phyloP scores from a whole-genome alignment of 2,329 filamentous ascomycete genomes.

The Monosporascus sp. region DNA sequence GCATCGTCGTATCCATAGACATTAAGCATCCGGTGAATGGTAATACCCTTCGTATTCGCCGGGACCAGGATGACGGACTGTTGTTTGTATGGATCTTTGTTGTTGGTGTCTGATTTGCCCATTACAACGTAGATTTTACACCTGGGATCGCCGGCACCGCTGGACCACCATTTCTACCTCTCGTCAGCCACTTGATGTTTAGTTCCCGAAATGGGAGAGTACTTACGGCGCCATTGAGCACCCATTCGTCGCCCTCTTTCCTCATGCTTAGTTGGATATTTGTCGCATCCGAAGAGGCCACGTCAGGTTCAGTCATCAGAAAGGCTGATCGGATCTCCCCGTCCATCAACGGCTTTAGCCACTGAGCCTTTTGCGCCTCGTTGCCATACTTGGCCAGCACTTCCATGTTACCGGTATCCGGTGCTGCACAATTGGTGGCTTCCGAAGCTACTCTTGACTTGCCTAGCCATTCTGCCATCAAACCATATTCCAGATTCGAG shows the following conservation, averaged over 20 bases:
- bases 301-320: conserved; percentile 87
- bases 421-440: conserved; percentile 84
- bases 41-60: conserved; percentile 74
- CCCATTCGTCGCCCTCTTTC: conserved; percentile 79
- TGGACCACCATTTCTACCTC: conserved; percentile 94
- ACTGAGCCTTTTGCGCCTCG: conserved; percentile 76
- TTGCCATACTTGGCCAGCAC: conserved; percentile 88
- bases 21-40: conserved; percentile 86
- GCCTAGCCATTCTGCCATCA: conserved; percentile 95
- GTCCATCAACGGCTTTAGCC: conserved; percentile 75
- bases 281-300: conserved; percentile 85
- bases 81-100: conserved; percentile 76
- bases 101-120: conserved; percentile 79
- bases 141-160: conserved; percentile 85
- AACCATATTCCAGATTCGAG: conserved; percentile 90
- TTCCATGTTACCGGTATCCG: conserved; percentile 95
- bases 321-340: conserved; percentile 86
- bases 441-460: conserved; percentile 79
- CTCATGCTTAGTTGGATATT: conserved; percentile 85
- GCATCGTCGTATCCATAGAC: conserved; percentile 97
- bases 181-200: conserved; percentile 9
- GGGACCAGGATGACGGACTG: conserved; percentile 93
- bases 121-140: conserved; percentile 95
- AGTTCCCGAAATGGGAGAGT: neutral
- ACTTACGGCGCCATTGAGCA: conserved; percentile 78